Evolutionary conservation across 1,284 basidiomycete species (phyloP).

Genomic region (Omphalotus olearius): DNA sequence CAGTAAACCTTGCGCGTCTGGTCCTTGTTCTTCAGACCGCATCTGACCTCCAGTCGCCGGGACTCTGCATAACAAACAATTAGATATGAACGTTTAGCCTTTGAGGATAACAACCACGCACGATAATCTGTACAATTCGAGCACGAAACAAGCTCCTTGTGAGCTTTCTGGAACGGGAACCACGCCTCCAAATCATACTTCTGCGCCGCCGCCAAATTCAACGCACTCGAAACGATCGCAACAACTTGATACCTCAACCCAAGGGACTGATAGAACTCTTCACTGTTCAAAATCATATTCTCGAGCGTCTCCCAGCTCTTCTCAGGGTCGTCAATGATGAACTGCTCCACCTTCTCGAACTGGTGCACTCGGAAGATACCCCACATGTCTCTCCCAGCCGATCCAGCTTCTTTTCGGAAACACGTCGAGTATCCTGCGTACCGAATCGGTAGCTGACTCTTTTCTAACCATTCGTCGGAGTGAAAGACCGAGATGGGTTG

Average conservation of each 20-base stretch:
- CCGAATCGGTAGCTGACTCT: conserved; percentile 85
- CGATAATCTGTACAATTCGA: conserved; percentile 96
- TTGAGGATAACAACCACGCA: conserved; percentile 38
- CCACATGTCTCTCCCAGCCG: conserved; percentile 97
- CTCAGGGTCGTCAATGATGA: conserved; percentile 91
- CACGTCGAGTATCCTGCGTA: conserved; percentile 91
- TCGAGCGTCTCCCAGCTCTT: conserved; percentile 96
- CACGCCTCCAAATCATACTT: conserved; percentile 99
- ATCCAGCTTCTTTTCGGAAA: conserved; percentile 98
- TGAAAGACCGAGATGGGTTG: conserved; percentile 97
- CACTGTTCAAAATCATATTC: conserved; percentile 84
- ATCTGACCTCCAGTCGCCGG: conserved; percentile 84
- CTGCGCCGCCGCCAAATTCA: conserved; percentile 96
- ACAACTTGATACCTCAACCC: conserved; percentile 90
- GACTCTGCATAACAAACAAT: conserved; percentile 56
- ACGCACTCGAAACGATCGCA: conserved; percentile 92
- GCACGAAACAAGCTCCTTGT: conserved; percentile 93
- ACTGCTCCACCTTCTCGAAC: conserved; percentile 99
- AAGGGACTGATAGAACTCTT: conserved; percentile 95
- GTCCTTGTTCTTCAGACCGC: conserved; percentile 85
- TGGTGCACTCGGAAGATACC: conserved; percentile 99
- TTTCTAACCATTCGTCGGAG: conserved; percentile 96
- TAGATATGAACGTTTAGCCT: conserved; percentile 1
- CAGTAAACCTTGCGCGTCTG: conserved; percentile 89
- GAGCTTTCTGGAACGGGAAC: conserved; percentile 97